Base-by-base conservation (phyloP, 495 filamentous ascomycete species). In the Podospora conica region DNA sequence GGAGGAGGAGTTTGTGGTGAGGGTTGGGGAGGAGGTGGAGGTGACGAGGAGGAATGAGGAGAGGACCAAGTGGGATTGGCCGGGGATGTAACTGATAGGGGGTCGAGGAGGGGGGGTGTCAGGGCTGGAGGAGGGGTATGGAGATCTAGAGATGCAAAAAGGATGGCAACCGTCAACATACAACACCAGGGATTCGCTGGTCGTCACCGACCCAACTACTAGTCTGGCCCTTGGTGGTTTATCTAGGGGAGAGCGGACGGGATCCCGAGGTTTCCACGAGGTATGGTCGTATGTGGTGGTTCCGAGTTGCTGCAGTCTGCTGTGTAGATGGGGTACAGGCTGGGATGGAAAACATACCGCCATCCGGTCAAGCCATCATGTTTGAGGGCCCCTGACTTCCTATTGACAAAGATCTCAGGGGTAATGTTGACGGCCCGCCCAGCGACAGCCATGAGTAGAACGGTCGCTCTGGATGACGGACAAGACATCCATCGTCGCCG, bases 1-100 rank as follows among this genome's bases (percentile, higher is more conserved):
- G 82, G 72, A 87, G 18, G 65, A 63, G 3, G 65, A 66, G 4
- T 62, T 68, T 64, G 25, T 71, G 27, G 76, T 94, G 40, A 78
- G 75, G 4, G 85, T 95, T 40, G 92, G 92, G 0, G 91, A 94
- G 79, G 83, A 87, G 72, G 86, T 93, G 20, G 68, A 66, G 33
- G 87, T 96, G 28, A 81, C 80, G 15, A 82, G 79, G 72, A 74
- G 80, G 67, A 86, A 86, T 62, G 70, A 76, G 28, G 84, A 89
- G 70, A 76, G 86, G 72, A 88, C 87, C 20, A 81, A 77, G 57
- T 89, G 74, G 75, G 79, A 79, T 57, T 81, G 79, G 80, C 73
- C 73, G 86, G 92, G 21, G 69, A 68, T 33, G 87, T 96, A 27
- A 81, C 79, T 9, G 82, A 78, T 71, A 74, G 80, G 66, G 86